Evolutionary conservation across 148 eudicot species (phyloP).

Genomic region (Euryodendron excelsum): DNA sequence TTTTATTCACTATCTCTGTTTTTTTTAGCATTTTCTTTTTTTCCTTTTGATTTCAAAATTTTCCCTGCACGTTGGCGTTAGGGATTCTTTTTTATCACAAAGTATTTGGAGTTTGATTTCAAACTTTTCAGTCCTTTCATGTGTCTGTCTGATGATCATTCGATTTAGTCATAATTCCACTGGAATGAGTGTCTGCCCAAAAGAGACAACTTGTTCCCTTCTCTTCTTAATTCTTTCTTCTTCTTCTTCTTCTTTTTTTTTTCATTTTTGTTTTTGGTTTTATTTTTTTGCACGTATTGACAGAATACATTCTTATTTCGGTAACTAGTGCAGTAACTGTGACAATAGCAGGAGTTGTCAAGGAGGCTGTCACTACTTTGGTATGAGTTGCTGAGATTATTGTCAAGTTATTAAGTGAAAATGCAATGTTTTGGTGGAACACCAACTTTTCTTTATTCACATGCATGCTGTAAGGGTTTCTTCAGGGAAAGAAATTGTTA

Average conservation of each 20-base stretch:
- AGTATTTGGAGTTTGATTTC: neutral
- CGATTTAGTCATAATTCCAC: neutral
- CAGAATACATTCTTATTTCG: constrained; percentile 84
- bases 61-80: neutral
- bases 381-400: constrained; percentile 42
- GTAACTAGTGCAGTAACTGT: constrained; percentile 98
- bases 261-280: constrained; percentile 2
- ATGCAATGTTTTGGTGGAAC: neutral
- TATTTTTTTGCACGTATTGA: constrained; percentile 63
- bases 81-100: neutral
- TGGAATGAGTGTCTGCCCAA: neutral
- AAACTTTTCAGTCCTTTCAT: neutral
- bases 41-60: neutral
- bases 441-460: neutral
- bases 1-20: neutral
- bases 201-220: neutral
- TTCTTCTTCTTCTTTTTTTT: neutral
- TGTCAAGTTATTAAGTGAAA: neutral
- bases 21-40: neutral
- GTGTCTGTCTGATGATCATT: neutral
- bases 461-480: neutral
- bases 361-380: constrained; percentile 93
- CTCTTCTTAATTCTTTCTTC: neutral
- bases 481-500: neutral
- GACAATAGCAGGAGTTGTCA: constrained; percentile 94